Conservation (phyloP, 2,329 filamentous ascomycete genomes). For the Aureobasidium subglaciale region DNA sequence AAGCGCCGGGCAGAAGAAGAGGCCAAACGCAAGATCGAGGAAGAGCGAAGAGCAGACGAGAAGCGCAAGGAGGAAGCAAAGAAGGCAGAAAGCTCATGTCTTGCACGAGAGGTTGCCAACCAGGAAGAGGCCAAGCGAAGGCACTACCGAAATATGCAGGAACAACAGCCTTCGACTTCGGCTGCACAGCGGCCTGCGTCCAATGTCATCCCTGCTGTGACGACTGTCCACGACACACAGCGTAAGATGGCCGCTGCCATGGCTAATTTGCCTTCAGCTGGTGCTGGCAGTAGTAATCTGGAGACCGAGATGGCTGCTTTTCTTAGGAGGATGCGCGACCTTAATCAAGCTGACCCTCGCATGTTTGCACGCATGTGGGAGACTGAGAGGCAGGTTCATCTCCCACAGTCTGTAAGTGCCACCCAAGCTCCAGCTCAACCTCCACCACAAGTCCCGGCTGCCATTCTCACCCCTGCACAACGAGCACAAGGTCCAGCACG, state of each 20-base stretch:
- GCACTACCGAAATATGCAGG: too few relatives aligned
- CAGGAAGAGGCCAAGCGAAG: constrained; percentile 4
- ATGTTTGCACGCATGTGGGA: constrained; percentile 51
- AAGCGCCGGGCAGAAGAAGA: constrained; percentile 26
- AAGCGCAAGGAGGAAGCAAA: neutral
- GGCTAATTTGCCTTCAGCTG: constrained; percentile 1
- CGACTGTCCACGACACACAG: neutral
- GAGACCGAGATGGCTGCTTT: constrained; percentile 47
- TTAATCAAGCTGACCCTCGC: constrained; percentile 48
- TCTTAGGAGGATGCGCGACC: constrained; percentile 52
- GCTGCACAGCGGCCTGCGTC: neutral
- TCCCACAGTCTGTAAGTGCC: neutral
- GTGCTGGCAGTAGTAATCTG: constrained; percentile 26
- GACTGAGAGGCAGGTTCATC: constrained; percentile 40
- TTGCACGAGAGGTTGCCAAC: neutral
- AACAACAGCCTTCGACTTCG: neutral
- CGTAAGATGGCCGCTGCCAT: constrained; percentile 12
- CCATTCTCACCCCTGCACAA: neutral
- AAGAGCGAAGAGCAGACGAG: constrained; percentile 18
- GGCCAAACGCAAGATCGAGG: constrained; percentile 23
- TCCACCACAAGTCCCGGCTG: neutral
- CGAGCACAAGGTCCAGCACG: neutral
- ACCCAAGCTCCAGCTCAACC: neutral
- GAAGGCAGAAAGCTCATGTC: neutral
- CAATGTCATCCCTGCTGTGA: neutral